These are phyloP conservation scores for Diaporthe sp. DNA, from an alignment of 2,329 filamentous ascomycete genomes.

Conservation along the genomic window DNA sequence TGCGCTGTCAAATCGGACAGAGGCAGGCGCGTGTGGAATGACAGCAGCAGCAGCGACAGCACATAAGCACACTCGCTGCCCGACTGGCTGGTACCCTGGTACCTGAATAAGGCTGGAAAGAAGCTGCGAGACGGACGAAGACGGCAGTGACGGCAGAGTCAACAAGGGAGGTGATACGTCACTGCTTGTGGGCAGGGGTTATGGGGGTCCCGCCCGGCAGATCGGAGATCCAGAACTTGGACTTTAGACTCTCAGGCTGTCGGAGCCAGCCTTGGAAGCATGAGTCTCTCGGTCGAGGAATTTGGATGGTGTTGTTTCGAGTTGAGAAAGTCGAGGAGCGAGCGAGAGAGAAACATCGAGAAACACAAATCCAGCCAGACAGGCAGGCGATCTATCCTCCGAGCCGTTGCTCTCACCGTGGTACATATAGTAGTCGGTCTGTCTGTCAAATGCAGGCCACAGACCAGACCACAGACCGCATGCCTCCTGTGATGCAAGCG, in stretches of 20 bases:
- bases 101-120: constrained; percentile 22
- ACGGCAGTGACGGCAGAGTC: constrained; percentile 26
- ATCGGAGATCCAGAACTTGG: constrained; percentile 12
- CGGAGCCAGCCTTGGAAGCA: background rate
- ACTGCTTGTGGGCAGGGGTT: constrained; percentile 8
- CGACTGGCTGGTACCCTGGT: background rate
- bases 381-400: background rate
- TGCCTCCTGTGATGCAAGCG: background rate
- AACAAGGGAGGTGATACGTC: constrained; percentile 24
- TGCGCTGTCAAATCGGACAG: background rate
- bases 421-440: background rate
- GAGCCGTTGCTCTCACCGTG: background rate
- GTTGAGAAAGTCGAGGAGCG: background rate
- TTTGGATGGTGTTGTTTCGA: background rate
- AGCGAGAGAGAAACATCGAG: background rate
- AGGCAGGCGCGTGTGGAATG: background rate
- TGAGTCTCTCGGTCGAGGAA: background rate
- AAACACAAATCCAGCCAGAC: background rate
- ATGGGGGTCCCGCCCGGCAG: constrained; percentile 3
- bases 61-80: background rate
- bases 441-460: background rate
- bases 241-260: background rate
- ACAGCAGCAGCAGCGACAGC: background rate
- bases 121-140: constrained; percentile 3
- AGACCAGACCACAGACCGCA: background rate